These are phyloP conservation scores for Firmiana major DNA, from an alignment of 345 rosid genomes.

Conservation along the genomic window DNA sequence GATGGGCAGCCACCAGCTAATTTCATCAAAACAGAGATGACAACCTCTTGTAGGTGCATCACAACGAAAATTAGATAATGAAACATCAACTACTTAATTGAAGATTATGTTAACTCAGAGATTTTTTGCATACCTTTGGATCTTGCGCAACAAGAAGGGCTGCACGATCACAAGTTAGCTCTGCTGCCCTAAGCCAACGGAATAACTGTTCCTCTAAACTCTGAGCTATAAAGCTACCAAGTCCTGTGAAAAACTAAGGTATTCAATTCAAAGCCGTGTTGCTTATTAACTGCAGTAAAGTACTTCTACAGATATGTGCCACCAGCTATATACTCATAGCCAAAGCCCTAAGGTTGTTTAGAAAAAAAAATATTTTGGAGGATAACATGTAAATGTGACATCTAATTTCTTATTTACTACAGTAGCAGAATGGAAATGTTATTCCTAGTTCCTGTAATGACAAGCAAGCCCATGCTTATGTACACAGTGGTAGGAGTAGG, in stretches of 20 bases:
- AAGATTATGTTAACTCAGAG: not conserved
- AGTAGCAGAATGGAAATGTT: not conserved
- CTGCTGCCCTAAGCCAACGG: constrained; percentile 92
- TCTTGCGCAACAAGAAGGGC: constrained; percentile 97
- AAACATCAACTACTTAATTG: not conserved
- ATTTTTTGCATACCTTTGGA: constrained; percentile 56
- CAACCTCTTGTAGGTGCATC: constrained; percentile 77
- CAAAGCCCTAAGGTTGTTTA: not conserved
- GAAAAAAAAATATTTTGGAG: not conserved
- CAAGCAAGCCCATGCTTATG: not conserved
- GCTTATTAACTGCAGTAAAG: not conserved
- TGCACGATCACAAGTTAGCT: constrained; percentile 95
- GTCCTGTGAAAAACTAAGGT: constrained; percentile 40
- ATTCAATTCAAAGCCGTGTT: constrained; percentile 4
- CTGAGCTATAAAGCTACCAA: constrained; percentile 83
- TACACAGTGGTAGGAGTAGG: not conserved
- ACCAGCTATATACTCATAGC: not conserved
- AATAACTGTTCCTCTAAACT: constrained; percentile 82
- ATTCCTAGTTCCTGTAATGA: not conserved
- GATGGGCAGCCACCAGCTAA: constrained; percentile 95
- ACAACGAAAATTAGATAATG: constrained; percentile 25
- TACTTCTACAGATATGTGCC: not conserved
- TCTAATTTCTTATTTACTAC: not conserved
- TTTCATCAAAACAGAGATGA: constrained; percentile 92
- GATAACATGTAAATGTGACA: not conserved